Evolutionary conservation across 192 early-diverging fungal genomes (phyloP).

Genomic region (Phlyctochytrium planicorne): DNA sequence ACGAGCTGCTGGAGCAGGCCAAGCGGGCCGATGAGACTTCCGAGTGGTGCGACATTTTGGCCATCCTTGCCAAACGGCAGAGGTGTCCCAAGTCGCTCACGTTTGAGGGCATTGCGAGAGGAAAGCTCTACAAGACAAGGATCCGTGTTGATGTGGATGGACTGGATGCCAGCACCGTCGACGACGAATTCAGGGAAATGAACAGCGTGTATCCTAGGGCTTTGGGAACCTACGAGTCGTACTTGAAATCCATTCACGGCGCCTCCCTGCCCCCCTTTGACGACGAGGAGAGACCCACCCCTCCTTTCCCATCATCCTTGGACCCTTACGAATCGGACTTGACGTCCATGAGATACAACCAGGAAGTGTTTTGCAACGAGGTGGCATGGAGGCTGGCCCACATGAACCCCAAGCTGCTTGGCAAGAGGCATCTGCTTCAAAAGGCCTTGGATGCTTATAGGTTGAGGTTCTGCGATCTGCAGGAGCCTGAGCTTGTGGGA

Average conservation of each 20-base stretch:
- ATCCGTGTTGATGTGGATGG: constrained; percentile 52
- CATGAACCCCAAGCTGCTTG: constrained; percentile 43
- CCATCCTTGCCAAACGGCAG: background rate
- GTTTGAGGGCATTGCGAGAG: constrained; percentile 39
- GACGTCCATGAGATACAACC: constrained; percentile 34
- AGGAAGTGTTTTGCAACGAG: constrained; percentile 54
- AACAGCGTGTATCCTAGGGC: constrained; percentile 54
- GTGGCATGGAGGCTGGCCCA: constrained; percentile 66
- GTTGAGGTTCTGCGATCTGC: constrained; percentile 14
- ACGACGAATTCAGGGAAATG: constrained; percentile 44
- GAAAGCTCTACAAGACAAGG: constrained; percentile 30
- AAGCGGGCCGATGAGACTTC: background rate
- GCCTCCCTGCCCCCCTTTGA: background rate
- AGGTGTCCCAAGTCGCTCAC: constrained; percentile 9
- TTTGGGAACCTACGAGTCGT: constrained; percentile 9
- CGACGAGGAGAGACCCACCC: background rate
- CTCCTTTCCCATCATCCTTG: constrained; percentile 29
- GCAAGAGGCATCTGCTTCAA: constrained; percentile 50
- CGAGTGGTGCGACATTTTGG: background rate
- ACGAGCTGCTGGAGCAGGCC: background rate
- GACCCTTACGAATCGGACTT: constrained; percentile 2
- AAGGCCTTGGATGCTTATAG: constrained; percentile 52
- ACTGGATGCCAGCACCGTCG: constrained; percentile 38
- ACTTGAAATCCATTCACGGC: constrained; percentile 6
- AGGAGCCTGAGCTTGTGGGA: background rate